Percentiles rank a stretch among this genome's conserved stretches.
phyloP scores from a whole-genome alignment of 352 stramenopile species.

The Pythium biforme region DNA sequence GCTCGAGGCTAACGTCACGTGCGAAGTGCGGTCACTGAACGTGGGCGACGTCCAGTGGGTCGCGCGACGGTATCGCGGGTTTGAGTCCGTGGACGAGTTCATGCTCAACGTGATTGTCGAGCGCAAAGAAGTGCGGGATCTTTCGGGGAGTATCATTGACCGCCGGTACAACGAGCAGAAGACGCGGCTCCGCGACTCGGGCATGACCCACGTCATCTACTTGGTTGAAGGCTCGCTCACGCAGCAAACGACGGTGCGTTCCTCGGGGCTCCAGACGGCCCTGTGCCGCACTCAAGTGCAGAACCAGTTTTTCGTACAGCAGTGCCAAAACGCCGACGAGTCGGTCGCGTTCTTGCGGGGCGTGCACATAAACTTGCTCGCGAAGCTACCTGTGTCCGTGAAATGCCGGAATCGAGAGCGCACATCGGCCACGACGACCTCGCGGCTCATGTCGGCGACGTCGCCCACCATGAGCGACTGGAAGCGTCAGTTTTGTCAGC shows the following conservation, averaged over 20 bases:
- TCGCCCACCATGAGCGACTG: constrained; percentile 23
- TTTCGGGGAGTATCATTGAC: constrained; percentile 84
- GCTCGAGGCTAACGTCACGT: constrained; percentile 72
- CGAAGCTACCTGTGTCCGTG: constrained; percentile 41
- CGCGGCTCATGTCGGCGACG: background rate
- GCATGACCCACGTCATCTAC: constrained; percentile 79
- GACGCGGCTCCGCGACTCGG: constrained; percentile 54
- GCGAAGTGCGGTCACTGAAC: constrained; percentile 73
- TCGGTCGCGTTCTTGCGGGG: constrained; percentile 68
- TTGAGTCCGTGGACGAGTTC: constrained; percentile 37
- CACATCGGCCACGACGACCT: background rate
- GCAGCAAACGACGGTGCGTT: constrained; percentile 64
- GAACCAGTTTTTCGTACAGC: constrained; percentile 83
- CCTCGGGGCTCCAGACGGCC: constrained; percentile 59
- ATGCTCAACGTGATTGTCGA: constrained; percentile 85
- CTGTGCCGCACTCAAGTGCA: constrained; percentile 80
- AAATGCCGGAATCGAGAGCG: constrained; percentile 39
- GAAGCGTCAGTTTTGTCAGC: constrained; percentile 44
- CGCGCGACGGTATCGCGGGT: constrained; percentile 42
- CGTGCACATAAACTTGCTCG: constrained; percentile 62
- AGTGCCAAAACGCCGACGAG: constrained; percentile 74
- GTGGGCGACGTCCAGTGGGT: constrained; percentile 84
- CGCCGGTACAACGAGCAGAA: constrained; percentile 82
- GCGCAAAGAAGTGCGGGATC: constrained; percentile 75
- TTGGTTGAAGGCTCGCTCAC: constrained; percentile 80